Evolutionary conservation across 257 asterid species (phyloP), one percentile per base, ranked within the genome.

Genomic region (Salvia splendens): DNA sequence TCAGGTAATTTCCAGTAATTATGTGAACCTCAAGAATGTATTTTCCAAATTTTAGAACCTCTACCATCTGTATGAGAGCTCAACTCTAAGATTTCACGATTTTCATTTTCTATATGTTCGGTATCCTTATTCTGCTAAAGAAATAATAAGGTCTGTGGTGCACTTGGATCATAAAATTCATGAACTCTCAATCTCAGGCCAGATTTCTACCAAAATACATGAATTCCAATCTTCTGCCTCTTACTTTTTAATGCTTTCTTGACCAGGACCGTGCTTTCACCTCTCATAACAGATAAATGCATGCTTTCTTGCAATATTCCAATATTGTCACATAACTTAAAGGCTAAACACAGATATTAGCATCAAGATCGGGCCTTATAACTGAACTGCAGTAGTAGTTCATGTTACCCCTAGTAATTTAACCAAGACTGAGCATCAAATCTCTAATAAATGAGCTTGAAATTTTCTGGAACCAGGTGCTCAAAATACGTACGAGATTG

Each of bases 401-500:
- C 35, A 41, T 62, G 60, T 53, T 38, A 54, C 62, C 45, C 15
- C 48, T 61, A 42, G 62, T 64, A 36, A 33, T 66, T 42, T 64
- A 12, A 56, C 38, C 28, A 40, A 9, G 59, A 12, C 5, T 6
- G 5, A 36, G 14, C 64, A 47, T 75, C 42, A 36, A 53, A n/a
- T 55, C 65, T 12, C 46, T 65, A 70, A 67, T 28, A 14, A 43
- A 12, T n/a, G 12, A 72, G 64, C 54, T 28, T 40, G 16, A 56
- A 61, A 57, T 32, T 51, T 35, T 70, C 47, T 63, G 20, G 41
- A 69, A 54, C 20, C 38, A 68, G 55, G 73, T 8, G 61, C 46
- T 63, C 55, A 41, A 68, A 11, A 45, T 11, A 60, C 61, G 48
- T 87, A 92, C 98, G 91, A 68, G 97, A 86, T 70, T 61, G 80